Conservation (phyloP, 2,329 filamentous ascomycete species). For the Alternaria solani region DNA sequence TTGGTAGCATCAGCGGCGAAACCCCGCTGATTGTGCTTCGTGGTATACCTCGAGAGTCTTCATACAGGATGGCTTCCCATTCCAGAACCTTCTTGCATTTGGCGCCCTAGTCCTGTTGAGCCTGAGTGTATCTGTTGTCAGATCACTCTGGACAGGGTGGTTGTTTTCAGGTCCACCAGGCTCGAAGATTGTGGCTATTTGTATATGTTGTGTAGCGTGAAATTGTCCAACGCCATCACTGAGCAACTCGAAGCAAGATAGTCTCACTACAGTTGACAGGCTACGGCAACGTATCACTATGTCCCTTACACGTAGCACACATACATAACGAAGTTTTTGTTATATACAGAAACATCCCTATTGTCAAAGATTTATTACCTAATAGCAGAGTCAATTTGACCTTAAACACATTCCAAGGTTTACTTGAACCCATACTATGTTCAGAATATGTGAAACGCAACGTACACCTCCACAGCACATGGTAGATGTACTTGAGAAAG, state of each 20-base stretch:
- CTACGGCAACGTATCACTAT: slow-evolving; percentile 17
- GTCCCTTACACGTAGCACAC: slow-evolving; percentile 1
- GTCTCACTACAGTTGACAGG: slow-evolving; percentile 14
- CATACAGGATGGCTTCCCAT: not conserved
- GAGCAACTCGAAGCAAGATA: slow-evolving; percentile 14
- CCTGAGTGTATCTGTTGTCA: slow-evolving; percentile 3
- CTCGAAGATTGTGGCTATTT: not conserved
- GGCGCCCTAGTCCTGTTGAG: not conserved
- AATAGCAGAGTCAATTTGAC: not conserved
- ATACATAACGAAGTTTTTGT: not conserved
- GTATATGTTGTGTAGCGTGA: slow-evolving; percentile 17
- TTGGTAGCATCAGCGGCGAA: not conserved
- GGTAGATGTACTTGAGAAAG: not conserved
- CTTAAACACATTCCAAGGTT: not conserved
- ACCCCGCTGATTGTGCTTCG: not conserved
- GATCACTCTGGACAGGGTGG: not conserved
- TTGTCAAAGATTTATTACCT: not conserved
- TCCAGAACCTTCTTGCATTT: not conserved
- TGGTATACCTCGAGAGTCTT: not conserved
- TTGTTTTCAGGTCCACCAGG: not conserved
- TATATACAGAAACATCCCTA: not conserved
- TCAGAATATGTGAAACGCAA: not conserved
- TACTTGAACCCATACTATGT: not conserved
- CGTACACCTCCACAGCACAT: not conserved
- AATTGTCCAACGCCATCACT: slow-evolving; percentile 5